Percentiles rank a stretch among this genome's conserved stretches.
These are phyloP conservation scores for Hippophae tibetana DNA, from an alignment of 306 rosid genomes.

Conservation along the genomic window DNA sequence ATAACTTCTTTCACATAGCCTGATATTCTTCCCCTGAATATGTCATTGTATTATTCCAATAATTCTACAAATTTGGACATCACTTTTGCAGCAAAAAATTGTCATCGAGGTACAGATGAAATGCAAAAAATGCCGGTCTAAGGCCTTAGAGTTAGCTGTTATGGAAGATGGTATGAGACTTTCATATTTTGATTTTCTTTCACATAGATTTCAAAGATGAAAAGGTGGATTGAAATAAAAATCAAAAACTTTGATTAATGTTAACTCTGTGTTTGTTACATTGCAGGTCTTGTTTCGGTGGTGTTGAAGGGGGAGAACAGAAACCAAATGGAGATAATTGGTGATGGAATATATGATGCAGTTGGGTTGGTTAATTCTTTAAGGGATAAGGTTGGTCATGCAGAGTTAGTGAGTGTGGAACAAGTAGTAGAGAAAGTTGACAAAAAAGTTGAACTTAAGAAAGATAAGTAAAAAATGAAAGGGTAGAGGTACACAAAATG, in stretches of 20 bases:
- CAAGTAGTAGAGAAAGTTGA: slow-evolving; percentile 1
- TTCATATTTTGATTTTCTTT: too few relatives aligned
- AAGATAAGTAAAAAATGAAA: too few relatives aligned
- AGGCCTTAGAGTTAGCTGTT: slow-evolving; percentile 17
- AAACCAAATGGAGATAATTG: slow-evolving; percentile 20
- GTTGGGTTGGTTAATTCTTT: slow-evolving; percentile 25
- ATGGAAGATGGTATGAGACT: slow-evolving; percentile 3
- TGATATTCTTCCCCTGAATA: too few relatives aligned
- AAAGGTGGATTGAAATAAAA: too few relatives aligned
- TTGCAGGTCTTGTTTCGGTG: slow-evolving; percentile 15
- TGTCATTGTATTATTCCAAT: too few relatives aligned
- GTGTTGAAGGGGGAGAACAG: slow-evolving; percentile 12
- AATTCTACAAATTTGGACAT: neutral
- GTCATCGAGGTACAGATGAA: slow-evolving; percentile 18
- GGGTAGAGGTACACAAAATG: too few relatives aligned
- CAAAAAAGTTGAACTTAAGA: neutral
- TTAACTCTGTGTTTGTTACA: neutral
- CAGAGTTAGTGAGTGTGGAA: slow-evolving; percentile 32
- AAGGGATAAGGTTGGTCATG: slow-evolving; percentile 38
- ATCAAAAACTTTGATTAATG: too few relatives aligned
- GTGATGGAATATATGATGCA: slow-evolving; percentile 46
- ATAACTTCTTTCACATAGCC: too few relatives aligned
- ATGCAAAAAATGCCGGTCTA: slow-evolving; percentile 14
- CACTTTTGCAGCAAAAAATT: slow-evolving; percentile 20
- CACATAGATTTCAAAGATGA: too few relatives aligned